Evolutionary conservation across 441 rosid genomes (phyloP), one percentile per base, ranked within the genome.

Genomic region (Corymbia citriodora): DNA sequence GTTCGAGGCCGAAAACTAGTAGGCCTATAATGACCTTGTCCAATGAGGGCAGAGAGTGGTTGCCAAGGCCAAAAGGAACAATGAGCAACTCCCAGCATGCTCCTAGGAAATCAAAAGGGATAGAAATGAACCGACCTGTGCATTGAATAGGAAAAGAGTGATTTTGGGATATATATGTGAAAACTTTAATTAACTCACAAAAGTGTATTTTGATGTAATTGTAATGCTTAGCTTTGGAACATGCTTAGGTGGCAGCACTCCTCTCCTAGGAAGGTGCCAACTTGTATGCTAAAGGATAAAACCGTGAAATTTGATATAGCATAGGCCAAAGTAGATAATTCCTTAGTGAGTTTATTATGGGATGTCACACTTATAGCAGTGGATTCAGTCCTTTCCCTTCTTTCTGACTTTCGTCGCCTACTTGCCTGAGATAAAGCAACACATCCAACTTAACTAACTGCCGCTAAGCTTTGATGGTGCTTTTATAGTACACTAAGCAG

Each of bases 21-120:
- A 14, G 5, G 65, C n/a, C 7, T 59, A 0, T 59, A 59, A 59
- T 0, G 3, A 25, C 15, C 63, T 1, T 1, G 0, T 59, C 1
- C 10, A 3, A 25, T 25, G 25, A 59, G 65, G 25, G 7, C 11
- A 59, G 5, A 10, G n/a, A 59, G 11, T 59, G n/a, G 14, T 59
- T 59, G 65, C 11, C 3, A 2, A 14, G 65, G n/a, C 65, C 25
- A 25, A 14, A 59, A n/a, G 65, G 65, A 29, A 59, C n/a, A 10
- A 59, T 29, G 14, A 59, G 65, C 3, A 0, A 1, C 7, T 59
- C n/a, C 1, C 5, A 0, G n/a, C 11, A 59, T 3, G n/a, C n/a
- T 59, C 25, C 1, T 59, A 59, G 27, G n/a, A 59, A 23, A 29
- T 14, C 11, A 1, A 59, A 59, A 9, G 14, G 14, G n/a, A 59